Evolutionary conservation across 257 asterid genomes (phyloP), one percentile per base, ranked within the genome.

Genomic region (Przewalskia tangutica): DNA sequence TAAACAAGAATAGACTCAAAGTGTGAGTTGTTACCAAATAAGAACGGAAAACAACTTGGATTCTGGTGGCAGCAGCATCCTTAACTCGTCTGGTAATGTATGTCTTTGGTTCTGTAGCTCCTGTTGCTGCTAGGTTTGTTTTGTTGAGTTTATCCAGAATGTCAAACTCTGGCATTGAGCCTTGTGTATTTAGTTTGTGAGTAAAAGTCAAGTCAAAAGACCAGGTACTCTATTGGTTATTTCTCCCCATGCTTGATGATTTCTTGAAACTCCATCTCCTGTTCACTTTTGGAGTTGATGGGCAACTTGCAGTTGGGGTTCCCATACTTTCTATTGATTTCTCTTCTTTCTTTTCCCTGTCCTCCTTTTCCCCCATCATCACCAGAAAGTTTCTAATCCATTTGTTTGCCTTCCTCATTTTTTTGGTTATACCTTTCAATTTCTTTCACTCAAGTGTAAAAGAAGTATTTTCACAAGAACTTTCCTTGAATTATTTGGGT

Each of bases 181-280:
- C 86, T 68, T 84, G 89, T 77, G 79, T 84, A 0, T 87, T 87
- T 80, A 84, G 73, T 12, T 54, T 79, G 54, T 79, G 67, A 48
- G 78, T 78, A 59, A 81, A 48, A 70, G 79, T 84, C 1, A 91
- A 84, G 86, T 92, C 95, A 13, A 91, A 86, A 7, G 97, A 91
- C 63, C 80, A 77, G 14, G 50, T 87, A 44, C 73, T 84, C 77
- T 77, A 81, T 71, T 88, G 90, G 16, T 56, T 70, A 48, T 6
- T 76, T 32, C 84, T 65, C 20, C 83, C 88, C 5, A 82, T 62
- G 64, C 83, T 81, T 44, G 88, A 77, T 23, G 91, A 85, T 82
- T 87, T 86, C 68, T 84, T 91, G 89, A 92, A 93, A 81, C 97
- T 92, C 97, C 98, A 92, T 83, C 97, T 89, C 85, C 93, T 83